These are phyloP conservation scores for Rubia occidens DNA, from an alignment of 305 asterid species.

Conservation along the genomic window DNA sequence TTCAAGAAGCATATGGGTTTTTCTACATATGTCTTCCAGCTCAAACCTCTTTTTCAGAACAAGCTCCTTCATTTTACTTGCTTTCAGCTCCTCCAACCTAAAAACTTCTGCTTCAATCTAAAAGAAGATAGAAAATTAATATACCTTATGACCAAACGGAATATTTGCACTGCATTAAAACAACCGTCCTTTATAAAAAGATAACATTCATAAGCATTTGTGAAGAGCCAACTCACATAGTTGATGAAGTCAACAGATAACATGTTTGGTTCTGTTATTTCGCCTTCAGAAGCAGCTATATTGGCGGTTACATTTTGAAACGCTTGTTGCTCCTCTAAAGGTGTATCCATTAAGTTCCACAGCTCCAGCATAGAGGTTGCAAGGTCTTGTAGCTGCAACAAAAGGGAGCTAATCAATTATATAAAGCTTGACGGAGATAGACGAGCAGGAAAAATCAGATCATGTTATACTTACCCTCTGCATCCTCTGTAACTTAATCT, in stretches of 20 bases:
- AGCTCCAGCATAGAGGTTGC: constrained; percentile 87
- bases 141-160: constrained; percentile 12
- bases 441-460: background rate
- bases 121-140: constrained; percentile 13
- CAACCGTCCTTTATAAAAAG: constrained; percentile 2
- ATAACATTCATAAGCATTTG: background rate
- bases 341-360: constrained; percentile 99
- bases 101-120: constrained; percentile 92
- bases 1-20: constrained; percentile 67
- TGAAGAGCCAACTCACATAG: constrained; percentile 38
- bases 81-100: constrained; percentile 78
- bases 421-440: background rate
- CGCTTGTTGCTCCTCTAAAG: constrained; percentile 74
- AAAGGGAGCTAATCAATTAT: constrained; percentile 1
- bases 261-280: constrained; percentile 76
- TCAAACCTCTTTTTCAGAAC: constrained; percentile 85
- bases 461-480: constrained; percentile 47
- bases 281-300: constrained; percentile 82
- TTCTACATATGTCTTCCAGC: constrained; percentile 78
- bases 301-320: constrained; percentile 85
- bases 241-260: constrained; percentile 62
- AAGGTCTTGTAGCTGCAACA: constrained; percentile 71
- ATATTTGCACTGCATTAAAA: background rate
- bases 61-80: constrained; percentile 94
- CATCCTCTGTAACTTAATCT: constrained; percentile 69